phyloP scores from a whole-genome alignment of 148 eudicot species.

The Nepenthes mirabilis region DNA sequence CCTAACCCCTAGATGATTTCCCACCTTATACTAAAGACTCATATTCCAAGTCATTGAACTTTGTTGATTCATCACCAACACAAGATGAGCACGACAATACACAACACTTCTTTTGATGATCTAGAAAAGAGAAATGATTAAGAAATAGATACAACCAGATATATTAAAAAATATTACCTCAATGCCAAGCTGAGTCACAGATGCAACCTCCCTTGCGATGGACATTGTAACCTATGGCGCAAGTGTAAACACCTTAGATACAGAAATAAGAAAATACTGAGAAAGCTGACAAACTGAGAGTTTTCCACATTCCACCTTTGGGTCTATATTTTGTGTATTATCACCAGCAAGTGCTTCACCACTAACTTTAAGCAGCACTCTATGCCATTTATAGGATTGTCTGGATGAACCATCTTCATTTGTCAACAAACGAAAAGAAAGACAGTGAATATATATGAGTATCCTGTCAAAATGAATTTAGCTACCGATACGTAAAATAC shows the following conservation, averaged over 20 bases:
- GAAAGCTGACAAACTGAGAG: not conserved
- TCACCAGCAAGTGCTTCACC: conserved; percentile 99
- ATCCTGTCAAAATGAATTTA: conserved; percentile 20
- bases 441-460: conserved; percentile 25
- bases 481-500: too few species aligned
- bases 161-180: conserved; percentile 37
- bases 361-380: conserved; percentile 95
- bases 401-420: conserved; percentile 35
- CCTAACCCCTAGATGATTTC: too few species aligned
- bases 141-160: not conserved
- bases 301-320: conserved; percentile 43
- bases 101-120: too few species aligned
- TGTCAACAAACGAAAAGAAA: conserved; percentile 29
- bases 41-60: too few species aligned
- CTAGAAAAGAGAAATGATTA: not conserved
- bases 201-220: conserved; percentile 93
- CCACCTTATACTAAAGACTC: too few species aligned
- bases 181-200: conserved; percentile 88
- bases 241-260: not conserved
- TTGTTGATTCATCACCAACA: too few species aligned
- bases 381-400: conserved; percentile 56
- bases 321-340: conserved; percentile 78
- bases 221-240: conserved; percentile 71
- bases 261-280: not conserved
- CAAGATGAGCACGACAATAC: too few species aligned